Base-by-base conservation (phyloP, 1,139 yeast genomes). In the Yamadazyma dendronema region DNA sequence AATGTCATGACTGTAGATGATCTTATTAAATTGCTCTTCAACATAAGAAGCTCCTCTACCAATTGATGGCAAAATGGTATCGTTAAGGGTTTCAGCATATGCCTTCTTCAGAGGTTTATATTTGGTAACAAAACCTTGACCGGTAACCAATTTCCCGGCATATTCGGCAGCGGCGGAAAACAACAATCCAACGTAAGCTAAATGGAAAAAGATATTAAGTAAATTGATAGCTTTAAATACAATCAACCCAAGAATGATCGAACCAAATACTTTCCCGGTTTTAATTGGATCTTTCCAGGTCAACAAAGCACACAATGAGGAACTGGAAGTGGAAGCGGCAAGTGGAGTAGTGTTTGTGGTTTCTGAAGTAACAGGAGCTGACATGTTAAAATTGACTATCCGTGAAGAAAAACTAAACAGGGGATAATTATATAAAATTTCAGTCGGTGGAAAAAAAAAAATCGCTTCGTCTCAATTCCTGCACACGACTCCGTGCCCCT, bases 271-370 rank as follows among this genome's bases (percentile, higher is more conserved):
- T 54, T 82, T 81, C 44, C 85, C 97, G 39, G 96, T 81, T 54
- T 74, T 72, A 47, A 74, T 66, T 28, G 97, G 96, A 57, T 87
- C 77, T 52, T 77, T 74, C 97, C 97, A 90, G 48, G 90, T 79
- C 46, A 90, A 69, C 49, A 89, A 66, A 17, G 49, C 53, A 40
- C 53, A 43, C 23, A 49, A 42, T 23, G 47, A 37, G 34, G 40
- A 32, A 27, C 48, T 38, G 32, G 41, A 35, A 12, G 49, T 28
- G 15, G 34, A 21, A 13, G 30, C 36, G 17, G 29, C n/a, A 8
- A 8, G 12, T 12, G 52, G 42, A 23, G 46, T 33, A 13, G 49
- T 28, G 15, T 35, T 26, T 11, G 28, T 36, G 11, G 29, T 26
- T 26, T 26, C 29, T n/a, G 52, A 42, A 23, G 46, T 33, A 35